These are phyloP conservation scores for Ceriops tagal DNA, from an alignment of 345 rosid species.

Conservation along the genomic window DNA sequence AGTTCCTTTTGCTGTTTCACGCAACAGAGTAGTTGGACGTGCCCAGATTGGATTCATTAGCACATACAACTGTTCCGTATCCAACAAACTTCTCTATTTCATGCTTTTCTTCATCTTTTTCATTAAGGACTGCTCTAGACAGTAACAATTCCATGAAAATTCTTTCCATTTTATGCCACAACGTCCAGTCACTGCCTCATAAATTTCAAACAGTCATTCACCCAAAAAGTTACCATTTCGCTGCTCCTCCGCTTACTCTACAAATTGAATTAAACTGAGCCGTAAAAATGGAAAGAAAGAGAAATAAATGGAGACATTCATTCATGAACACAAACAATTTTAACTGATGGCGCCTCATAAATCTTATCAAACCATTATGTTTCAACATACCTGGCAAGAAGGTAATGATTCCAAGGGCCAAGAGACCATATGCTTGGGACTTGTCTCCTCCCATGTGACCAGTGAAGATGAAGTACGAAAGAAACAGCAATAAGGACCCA, in stretches of 20 bases:
- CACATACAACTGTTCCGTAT: neutral
- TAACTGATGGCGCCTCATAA: neutral
- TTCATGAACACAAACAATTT: neutral
- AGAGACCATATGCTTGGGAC: constrained; percentile 76
- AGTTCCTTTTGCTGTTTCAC: too few species aligned
- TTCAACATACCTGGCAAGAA: constrained; percentile 70
- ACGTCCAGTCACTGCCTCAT: neutral
- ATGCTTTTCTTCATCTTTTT: neutral
- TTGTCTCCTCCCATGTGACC: constrained; percentile 90
- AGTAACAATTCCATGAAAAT: neutral
- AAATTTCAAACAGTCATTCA: too few species aligned
- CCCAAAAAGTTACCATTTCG: too few species aligned
- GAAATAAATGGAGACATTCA: too few species aligned
- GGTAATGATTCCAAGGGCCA: constrained; percentile 68
- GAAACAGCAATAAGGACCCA: constrained; percentile 65
- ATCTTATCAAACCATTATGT: neutral
- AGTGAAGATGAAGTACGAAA: constrained; percentile 60
- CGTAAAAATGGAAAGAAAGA: too few species aligned
- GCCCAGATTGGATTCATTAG: too few species aligned
- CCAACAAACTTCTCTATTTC: neutral
- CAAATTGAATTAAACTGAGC: neutral
- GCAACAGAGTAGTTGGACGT: neutral
- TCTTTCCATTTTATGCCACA: neutral
- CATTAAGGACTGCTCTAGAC: neutral
- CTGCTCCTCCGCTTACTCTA: neutral